Conservation (phyloP, 768 basidiomycete genomes). For the Lentinula detonsa region DNA sequence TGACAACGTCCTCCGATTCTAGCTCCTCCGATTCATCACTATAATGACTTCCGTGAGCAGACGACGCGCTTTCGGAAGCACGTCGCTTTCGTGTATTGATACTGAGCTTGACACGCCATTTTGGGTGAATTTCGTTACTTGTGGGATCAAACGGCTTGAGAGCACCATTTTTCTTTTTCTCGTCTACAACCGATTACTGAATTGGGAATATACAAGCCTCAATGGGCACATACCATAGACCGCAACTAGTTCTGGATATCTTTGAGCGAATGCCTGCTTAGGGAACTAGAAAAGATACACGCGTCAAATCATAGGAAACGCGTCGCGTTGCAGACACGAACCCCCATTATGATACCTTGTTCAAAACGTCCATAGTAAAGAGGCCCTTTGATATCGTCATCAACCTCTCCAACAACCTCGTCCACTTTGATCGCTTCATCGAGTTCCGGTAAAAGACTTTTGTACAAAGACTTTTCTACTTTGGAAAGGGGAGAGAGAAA, state of each 20-base stretch:
- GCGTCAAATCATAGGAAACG: constrained; percentile 18
- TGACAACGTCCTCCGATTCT: constrained; percentile 23
- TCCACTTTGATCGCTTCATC: constrained; percentile 23
- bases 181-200: constrained; percentile 6
- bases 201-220: background rate
- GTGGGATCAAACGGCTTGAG: constrained; percentile 57
- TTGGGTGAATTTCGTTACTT: constrained; percentile 49
- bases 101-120: constrained; percentile 42
- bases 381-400: constrained; percentile 21
- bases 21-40: constrained; percentile 21
- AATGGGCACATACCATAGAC: constrained; percentile 44
- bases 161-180: constrained; percentile 26
- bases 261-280: constrained; percentile 28
- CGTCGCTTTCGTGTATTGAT: constrained; percentile 21
- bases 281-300: constrained; percentile 33
- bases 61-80: constrained; percentile 16
- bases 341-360: constrained; percentile 56
- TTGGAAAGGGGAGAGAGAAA: constrained; percentile 28
- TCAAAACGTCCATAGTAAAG: constrained; percentile 59
- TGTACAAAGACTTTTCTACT: constrained; percentile 35
- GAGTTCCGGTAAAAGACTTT: constrained; percentile 24
- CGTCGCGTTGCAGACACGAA: constrained; percentile 21
- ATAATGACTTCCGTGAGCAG: constrained; percentile 18
- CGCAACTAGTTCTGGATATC: constrained; percentile 40
- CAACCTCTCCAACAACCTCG: constrained; percentile 56